Evolutionary conservation across 2,329 filamentous ascomycete species (phyloP).

Genomic region (Colletotrichum australisinense): DNA sequence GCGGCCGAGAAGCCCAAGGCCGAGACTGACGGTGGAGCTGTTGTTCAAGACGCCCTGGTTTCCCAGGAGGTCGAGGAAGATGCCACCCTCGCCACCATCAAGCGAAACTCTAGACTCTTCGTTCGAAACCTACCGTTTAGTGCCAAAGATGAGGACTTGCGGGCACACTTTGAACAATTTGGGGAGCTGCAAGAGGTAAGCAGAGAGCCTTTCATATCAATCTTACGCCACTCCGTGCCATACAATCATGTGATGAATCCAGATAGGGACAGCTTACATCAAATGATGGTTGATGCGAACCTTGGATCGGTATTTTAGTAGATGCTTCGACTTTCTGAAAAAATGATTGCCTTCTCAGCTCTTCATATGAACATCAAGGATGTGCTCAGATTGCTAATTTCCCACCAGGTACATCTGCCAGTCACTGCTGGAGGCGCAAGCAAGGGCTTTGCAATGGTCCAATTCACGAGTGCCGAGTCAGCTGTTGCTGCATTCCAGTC

Average conservation of each 20-base stretch:
- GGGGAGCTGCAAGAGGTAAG: slow-evolving; percentile 91
- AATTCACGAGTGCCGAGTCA: slow-evolving; percentile 77
- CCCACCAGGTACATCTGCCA: slow-evolving; percentile 83
- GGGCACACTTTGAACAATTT: slow-evolving; percentile 76
- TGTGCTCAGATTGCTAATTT: slow-evolving; percentile 36
- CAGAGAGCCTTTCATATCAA: slow-evolving; percentile 41
- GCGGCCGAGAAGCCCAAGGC: slow-evolving; percentile 30
- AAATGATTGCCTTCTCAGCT: slow-evolving; percentile 46
- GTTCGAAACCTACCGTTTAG: slow-evolving; percentile 89
- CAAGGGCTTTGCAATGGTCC: slow-evolving; percentile 92
- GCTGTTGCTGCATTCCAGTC: slow-evolving; percentile 84
- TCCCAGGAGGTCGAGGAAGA: slow-evolving; percentile 49
- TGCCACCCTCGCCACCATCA: slow-evolving; percentile 69
- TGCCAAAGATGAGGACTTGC: slow-evolving; percentile 81
- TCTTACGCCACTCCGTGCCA: slow-evolving; percentile 8
- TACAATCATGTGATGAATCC: slow-evolving; percentile 81
- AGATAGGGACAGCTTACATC: slow-evolving; percentile 99
- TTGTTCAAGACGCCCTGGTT: slow-evolving; percentile 34
- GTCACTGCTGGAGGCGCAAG: slow-evolving; percentile 77
- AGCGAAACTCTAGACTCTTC: slow-evolving; percentile 82
- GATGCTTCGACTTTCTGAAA: slow-evolving; percentile 94
- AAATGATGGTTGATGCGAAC: slow-evolving; percentile 86
- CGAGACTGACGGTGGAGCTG: slow-evolving; percentile 42
- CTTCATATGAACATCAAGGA: background rate
- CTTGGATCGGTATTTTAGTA: slow-evolving; percentile 99